Evolutionary conservation across 2,329 filamentous ascomycete species (phyloP).

Genomic region (Hysterium pulicare): DNA sequence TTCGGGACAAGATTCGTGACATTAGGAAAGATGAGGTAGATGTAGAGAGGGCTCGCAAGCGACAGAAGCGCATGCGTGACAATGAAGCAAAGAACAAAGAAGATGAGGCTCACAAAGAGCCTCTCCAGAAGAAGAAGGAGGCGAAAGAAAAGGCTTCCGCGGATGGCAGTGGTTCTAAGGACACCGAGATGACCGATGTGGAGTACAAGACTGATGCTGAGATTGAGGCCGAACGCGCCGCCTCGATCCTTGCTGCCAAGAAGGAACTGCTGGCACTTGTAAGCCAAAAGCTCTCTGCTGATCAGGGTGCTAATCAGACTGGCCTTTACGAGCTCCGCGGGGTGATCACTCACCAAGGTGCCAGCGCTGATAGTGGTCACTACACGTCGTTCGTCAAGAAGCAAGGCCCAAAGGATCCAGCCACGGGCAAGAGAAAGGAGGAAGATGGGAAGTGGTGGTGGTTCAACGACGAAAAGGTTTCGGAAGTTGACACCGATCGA

Average conservation of each 20-base stretch:
- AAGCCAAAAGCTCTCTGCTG: slow-evolving; percentile 67
- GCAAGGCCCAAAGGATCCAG: slow-evolving; percentile 66
- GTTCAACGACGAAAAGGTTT: slow-evolving; percentile 99
- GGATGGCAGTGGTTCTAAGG: slow-evolving; percentile 52
- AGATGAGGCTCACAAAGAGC: slow-evolving; percentile 46
- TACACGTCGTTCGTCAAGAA: slow-evolving; percentile 99
- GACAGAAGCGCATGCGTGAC: slow-evolving; percentile 70
- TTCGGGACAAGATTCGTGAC: slow-evolving; percentile 95
- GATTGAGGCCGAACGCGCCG: slow-evolving; percentile 79
- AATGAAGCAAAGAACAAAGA: slow-evolving; percentile 51
- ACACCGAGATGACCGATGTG: slow-evolving; percentile 68
- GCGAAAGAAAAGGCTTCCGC: slow-evolving; percentile 44
- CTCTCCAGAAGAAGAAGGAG: slow-evolving; percentile 47
- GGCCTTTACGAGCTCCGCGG: slow-evolving; percentile 93
- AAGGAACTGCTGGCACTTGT: slow-evolving; percentile 81
- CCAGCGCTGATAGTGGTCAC: slow-evolving; percentile 94
- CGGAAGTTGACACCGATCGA: slow-evolving; percentile 86
- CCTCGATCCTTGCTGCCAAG: slow-evolving; percentile 73
- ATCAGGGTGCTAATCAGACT: slow-evolving; percentile 85
- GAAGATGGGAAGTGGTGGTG: slow-evolving; percentile 99
- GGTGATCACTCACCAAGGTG: slow-evolving; percentile 93
- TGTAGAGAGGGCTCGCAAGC: slow-evolving; percentile 84
- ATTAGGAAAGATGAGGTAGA: slow-evolving; percentile 94
- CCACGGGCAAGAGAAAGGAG: slow-evolving; percentile 71
- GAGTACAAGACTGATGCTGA: slow-evolving; percentile 92